phyloP scores from a whole-genome alignment of 208 protist genomes.

The Acanthamoeba sp. region DNA sequence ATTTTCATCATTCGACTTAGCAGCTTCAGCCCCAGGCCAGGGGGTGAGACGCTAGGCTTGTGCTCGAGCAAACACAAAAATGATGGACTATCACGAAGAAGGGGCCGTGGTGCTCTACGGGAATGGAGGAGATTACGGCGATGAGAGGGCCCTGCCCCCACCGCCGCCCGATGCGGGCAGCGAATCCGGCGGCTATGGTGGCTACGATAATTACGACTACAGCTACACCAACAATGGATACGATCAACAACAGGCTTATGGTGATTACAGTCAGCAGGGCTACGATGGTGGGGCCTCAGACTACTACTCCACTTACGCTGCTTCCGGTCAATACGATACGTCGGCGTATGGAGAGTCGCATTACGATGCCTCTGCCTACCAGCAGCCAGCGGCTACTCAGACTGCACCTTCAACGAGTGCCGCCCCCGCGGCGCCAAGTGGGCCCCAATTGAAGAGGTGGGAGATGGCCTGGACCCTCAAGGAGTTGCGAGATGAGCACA shows the following conservation, averaged over 20 bases:
- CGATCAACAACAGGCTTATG: background rate
- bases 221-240: too few species aligned
- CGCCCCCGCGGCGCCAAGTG: background rate
- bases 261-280: background rate
- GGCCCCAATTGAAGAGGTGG: conserved; percentile 49
- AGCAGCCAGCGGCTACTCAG: background rate
- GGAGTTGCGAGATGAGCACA: conserved; percentile 21
- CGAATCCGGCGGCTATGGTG: background rate
- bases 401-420: background rate
- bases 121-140: background rate
- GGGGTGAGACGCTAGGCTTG: background rate
- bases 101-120: background rate
- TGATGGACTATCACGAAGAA: background rate
- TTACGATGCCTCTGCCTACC: background rate
- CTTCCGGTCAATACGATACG: background rate
- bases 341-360: background rate
- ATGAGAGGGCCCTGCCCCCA: background rate
- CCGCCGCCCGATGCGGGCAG: background rate
- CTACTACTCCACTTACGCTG: background rate
- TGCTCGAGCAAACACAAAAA: background rate
- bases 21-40: background rate
- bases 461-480: conserved; percentile 64
- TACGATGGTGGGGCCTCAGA: background rate
- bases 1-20: background rate
- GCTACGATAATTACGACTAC: background rate